phyloP scores from a whole-genome alignment of 345 rosid genomes.

The Linum trigynum region DNA sequence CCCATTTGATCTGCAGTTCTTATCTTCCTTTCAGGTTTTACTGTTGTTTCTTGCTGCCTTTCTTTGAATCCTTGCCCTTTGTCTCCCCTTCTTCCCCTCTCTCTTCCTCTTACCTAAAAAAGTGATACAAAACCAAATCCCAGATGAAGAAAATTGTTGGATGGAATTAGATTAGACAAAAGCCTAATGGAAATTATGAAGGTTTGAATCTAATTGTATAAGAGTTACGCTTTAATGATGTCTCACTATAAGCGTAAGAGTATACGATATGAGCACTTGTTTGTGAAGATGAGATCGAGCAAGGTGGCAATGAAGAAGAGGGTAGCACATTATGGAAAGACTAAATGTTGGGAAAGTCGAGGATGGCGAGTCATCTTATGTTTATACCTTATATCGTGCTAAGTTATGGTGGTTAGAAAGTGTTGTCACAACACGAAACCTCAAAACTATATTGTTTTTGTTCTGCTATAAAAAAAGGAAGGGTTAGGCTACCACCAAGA shows the following conservation, averaged over 20 bases:
- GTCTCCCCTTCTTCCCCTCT: not conserved
- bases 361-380: not conserved
- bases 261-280: not conserved
- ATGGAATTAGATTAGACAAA: too few relatives aligned
- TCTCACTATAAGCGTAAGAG: not conserved
- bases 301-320: not conserved
- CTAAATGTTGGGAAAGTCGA: slow-evolving; percentile 35
- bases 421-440: too few relatives aligned
- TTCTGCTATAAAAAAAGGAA: too few relatives aligned
- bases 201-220: too few relatives aligned
- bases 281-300: not conserved
- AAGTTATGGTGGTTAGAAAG: too few relatives aligned
- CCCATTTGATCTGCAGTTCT: not conserved
- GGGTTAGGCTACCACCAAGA: too few relatives aligned
- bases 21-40: not conserved
- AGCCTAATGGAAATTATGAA: too few relatives aligned
- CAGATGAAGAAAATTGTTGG: too few relatives aligned
- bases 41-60: not conserved
- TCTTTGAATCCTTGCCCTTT: not conserved
- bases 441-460: too few relatives aligned
- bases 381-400: too few relatives aligned
- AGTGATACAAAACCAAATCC: too few relatives aligned
- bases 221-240: too few relatives aligned
- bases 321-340: slow-evolving; percentile 13
- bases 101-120: not conserved